phyloP scores from a whole-genome alignment of 768 basidiomycete genomes.

The Suillus cothurnatus region DNA sequence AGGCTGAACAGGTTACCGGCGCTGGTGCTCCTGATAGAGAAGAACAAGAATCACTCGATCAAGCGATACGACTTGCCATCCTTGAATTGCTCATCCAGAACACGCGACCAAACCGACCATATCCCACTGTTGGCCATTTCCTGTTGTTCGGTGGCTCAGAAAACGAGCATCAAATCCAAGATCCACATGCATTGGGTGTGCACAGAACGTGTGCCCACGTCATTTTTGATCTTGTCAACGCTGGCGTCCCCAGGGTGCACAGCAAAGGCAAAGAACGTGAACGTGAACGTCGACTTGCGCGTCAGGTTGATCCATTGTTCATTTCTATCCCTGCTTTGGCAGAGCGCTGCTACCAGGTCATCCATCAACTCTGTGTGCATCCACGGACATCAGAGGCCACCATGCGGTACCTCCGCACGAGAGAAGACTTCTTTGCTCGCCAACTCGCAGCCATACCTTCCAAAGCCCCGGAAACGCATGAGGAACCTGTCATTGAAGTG shows the following conservation, averaged over 20 bases:
- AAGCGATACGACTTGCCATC: constrained; percentile 74
- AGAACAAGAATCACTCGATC: constrained; percentile 50
- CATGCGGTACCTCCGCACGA: constrained; percentile 83
- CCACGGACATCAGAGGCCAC: constrained; percentile 78
- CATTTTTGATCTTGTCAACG: constrained; percentile 74
- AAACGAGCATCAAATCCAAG: constrained; percentile 69
- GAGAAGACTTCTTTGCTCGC: constrained; percentile 86
- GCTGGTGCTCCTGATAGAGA: constrained; percentile 68
- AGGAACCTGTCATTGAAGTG: constrained; percentile 56
- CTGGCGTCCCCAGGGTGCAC: constrained; percentile 65
- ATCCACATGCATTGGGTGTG: constrained; percentile 74
- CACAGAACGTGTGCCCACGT: constrained; percentile 77
- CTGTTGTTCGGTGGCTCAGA: constrained; percentile 72
- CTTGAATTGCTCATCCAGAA: constrained; percentile 83
- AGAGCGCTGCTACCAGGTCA: constrained; percentile 80
- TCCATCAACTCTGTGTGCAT: constrained; percentile 89
- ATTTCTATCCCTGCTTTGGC: constrained; percentile 72
- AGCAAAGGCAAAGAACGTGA: constrained; percentile 42
- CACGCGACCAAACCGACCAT: constrained; percentile 59
- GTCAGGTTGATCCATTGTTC: constrained; percentile 55
- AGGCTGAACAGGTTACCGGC: constrained; percentile 66
- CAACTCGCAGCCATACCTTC: constrained; percentile 82
- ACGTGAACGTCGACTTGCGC: constrained; percentile 28
- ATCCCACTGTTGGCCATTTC: constrained; percentile 88
- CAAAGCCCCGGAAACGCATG: constrained; percentile 50